A percentile compares a stretch with the other conserved stretches of the same genome.
Evolutionary conservation across 495 filamentous ascomycete genomes (phyloP).

Genomic region (Penicillium salamii): DNA sequence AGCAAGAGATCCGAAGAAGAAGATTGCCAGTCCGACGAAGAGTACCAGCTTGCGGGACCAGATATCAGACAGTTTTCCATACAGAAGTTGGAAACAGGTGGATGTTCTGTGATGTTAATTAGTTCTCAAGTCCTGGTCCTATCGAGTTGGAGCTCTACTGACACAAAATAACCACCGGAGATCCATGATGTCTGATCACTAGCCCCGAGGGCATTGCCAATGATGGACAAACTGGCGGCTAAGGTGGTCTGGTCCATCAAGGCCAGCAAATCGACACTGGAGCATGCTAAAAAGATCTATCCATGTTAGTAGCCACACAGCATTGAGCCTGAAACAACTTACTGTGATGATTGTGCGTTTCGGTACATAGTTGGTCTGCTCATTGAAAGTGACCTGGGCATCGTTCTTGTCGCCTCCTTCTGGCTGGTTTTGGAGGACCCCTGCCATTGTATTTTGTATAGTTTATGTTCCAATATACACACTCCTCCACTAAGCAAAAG

Average conservation of each 20-base stretch:
- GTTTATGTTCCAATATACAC: too few relatives aligned
- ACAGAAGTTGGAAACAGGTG: slow-evolving; percentile 54
- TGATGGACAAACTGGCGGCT: slow-evolving; percentile 49
- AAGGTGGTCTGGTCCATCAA: slow-evolving; percentile 56
- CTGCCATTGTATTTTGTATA: slow-evolving; percentile 11
- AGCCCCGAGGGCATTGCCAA: slow-evolving; percentile 45
- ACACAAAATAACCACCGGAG: slow-evolving; percentile 55
- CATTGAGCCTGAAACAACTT: too few relatives aligned
- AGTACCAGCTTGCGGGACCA: slow-evolving; percentile 56
- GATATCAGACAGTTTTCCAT: slow-evolving; percentile 55
- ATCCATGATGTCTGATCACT: slow-evolving; percentile 52
- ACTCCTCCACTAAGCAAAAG: too few relatives aligned
- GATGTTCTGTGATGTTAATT: slow-evolving; percentile 36
- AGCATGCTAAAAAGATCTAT: slow-evolving; percentile 54
- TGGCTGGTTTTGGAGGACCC: slow-evolving; percentile 7
- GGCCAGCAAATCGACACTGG: slow-evolving; percentile 52
- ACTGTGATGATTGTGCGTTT: slow-evolving; percentile 50
- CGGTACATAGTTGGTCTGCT: slow-evolving; percentile 56
- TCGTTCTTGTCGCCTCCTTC: slow-evolving; percentile 12
- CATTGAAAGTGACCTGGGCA: slow-evolving; percentile 39
- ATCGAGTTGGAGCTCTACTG: slow-evolving; percentile 5
- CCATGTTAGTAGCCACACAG: too few relatives aligned
- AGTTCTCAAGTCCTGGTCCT: not conserved
- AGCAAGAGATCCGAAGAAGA: slow-evolving; percentile 54
- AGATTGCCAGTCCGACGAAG: slow-evolving; percentile 48